Percentiles rank a stretch among this genome's conserved stretches.
Evolutionary conservation across 306 rosid species (phyloP).

Genomic region (Prinsepia uniflora): DNA sequence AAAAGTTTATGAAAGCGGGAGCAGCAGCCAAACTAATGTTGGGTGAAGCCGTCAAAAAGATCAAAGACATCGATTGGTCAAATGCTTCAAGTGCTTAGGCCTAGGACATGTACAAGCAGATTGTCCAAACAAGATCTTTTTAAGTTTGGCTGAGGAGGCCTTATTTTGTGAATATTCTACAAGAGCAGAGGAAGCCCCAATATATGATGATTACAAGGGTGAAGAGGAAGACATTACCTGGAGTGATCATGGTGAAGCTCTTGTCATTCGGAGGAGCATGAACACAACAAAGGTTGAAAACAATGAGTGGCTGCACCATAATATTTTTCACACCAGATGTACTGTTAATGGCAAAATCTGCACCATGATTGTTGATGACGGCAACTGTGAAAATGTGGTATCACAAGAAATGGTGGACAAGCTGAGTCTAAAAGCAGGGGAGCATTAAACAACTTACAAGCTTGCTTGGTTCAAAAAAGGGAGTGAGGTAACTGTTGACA

Average conservation of each 20-base stretch:
- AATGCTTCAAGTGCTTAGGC: not conserved
- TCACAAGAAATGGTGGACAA: too few relatives aligned
- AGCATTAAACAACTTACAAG: too few relatives aligned
- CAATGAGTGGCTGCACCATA: not conserved
- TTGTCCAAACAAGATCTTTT: not conserved
- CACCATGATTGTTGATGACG: not conserved
- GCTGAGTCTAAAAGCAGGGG: too few relatives aligned
- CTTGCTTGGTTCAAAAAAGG: too few relatives aligned
- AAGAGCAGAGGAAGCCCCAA: not conserved
- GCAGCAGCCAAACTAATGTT: not conserved
- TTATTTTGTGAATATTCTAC: not conserved
- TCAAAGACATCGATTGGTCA: not conserved
- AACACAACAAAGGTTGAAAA: not conserved
- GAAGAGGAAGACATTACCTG: not conserved
- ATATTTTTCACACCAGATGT: not conserved
- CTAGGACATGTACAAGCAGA: not conserved
- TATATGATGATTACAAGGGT: not conserved
- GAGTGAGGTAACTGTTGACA: too few relatives aligned
- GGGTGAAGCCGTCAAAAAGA: not conserved
- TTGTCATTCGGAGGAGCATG: not conserved
- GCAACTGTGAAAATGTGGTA: too few relatives aligned
- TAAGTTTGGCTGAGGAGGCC: not conserved
- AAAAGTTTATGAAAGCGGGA: not conserved
- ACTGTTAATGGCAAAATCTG: not conserved
- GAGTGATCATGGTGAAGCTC: not conserved